phyloP scores from a whole-genome alignment of 306 rosid species.

The Malus sieversii region DNA sequence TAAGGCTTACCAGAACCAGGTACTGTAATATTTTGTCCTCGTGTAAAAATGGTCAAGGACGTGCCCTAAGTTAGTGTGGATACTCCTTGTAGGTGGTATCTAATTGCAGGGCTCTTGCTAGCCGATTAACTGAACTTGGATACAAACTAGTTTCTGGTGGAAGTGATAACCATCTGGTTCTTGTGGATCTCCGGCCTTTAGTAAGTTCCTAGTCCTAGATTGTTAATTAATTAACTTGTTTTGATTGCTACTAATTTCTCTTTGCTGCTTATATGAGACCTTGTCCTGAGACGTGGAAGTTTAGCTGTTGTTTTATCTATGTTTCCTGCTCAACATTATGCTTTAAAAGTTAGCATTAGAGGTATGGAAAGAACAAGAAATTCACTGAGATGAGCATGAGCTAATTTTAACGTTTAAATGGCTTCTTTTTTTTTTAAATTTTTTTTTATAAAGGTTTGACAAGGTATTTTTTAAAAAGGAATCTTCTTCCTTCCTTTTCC shows the following conservation, averaged over 20 bases:
- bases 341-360: too few relatives aligned
- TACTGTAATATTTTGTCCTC: constrained; percentile 16
- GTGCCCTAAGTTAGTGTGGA: constrained; percentile 6
- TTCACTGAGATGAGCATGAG: too few relatives aligned
- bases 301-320: background rate
- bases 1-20: constrained; percentile 78
- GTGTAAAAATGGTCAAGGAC: background rate
- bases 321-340: too few relatives aligned
- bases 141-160: constrained; percentile 94
- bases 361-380: too few relatives aligned
- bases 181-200: constrained; percentile 83
- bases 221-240: background rate
- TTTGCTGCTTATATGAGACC: background rate
- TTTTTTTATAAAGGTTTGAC: too few relatives aligned
- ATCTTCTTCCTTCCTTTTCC: too few relatives aligned
- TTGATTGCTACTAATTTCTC: background rate
- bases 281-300: background rate
- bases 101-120: constrained; percentile 81
- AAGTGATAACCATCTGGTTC: constrained; percentile 87
- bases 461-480: too few relatives aligned
- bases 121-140: constrained; percentile 51
- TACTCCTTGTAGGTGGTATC: constrained; percentile 59
- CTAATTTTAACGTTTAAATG: too few relatives aligned
- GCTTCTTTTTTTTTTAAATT: too few relatives aligned
- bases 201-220: constrained; percentile 39